These are phyloP conservation scores for Claviceps spartinae DNA, from an alignment of 2,329 filamentous ascomycete species.

Conservation along the genomic window DNA sequence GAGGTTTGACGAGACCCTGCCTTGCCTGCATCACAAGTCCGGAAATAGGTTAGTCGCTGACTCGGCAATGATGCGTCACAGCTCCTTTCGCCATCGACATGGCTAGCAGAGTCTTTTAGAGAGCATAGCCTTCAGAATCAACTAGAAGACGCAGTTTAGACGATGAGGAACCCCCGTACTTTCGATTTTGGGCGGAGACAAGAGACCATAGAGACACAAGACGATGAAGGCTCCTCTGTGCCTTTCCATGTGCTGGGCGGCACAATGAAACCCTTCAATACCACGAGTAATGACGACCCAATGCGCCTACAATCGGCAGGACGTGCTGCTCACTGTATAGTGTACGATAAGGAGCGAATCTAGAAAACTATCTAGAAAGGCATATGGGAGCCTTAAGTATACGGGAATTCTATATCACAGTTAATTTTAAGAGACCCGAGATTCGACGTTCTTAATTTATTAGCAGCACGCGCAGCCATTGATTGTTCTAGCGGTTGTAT, in stretches of 20 bases:
- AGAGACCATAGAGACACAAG: background rate
- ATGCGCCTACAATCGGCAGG: background rate
- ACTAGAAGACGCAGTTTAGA: background rate
- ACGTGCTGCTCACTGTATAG: background rate
- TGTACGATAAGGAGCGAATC: slow-evolving; percentile 7
- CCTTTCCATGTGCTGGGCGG: too few species aligned
- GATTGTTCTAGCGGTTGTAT: background rate
- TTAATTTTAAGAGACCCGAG: background rate
- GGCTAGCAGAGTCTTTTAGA: slow-evolving; percentile 29
- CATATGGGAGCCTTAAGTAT: background rate
- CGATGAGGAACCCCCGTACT: background rate
- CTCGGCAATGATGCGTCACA: slow-evolving; percentile 13
- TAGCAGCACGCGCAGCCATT: background rate
- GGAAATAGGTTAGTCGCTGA: background rate
- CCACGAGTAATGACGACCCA: background rate
- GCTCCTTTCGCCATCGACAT: slow-evolving; percentile 47
- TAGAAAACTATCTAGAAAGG: background rate
- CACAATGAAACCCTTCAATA: background rate
- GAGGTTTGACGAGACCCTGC: background rate
- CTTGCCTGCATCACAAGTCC: background rate
- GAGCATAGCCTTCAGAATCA: background rate
- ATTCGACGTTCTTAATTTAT: too few species aligned
- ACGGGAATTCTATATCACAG: background rate
- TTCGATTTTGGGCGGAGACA: background rate
- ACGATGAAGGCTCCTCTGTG: background rate